These are phyloP conservation scores for Coffea eugenioides DNA, from an alignment of 257 asterid species.

Conservation along the genomic window DNA sequence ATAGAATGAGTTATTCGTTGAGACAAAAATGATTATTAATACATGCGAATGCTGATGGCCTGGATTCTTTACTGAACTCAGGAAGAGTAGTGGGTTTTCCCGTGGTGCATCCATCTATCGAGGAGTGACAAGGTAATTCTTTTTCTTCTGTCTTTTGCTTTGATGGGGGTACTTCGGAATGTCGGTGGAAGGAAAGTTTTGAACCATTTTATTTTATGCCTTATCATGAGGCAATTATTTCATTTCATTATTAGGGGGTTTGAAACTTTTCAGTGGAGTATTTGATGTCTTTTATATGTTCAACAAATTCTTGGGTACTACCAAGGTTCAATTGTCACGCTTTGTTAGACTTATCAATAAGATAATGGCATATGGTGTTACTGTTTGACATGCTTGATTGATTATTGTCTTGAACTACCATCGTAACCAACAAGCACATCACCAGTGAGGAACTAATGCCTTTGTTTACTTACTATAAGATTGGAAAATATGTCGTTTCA, in stretches of 20 bases:
- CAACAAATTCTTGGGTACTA: neutral
- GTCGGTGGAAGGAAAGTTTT: neutral
- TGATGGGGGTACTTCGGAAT: neutral
- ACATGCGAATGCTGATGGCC: constrained; percentile 8
- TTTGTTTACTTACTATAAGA: neutral
- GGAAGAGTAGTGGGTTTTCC: constrained; percentile 94
- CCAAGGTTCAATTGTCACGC: neutral
- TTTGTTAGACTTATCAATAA: too few relatives aligned
- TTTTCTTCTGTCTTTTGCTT: neutral
- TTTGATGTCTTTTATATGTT: neutral
- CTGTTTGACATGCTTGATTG: neutral
- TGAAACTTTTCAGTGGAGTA: neutral
- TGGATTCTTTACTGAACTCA: constrained; percentile 15
- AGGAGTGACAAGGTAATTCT: constrained; percentile 80
- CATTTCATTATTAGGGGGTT: neutral
- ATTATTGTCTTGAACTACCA: neutral
- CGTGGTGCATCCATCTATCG: constrained; percentile 91
- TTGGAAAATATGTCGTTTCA: neutral
- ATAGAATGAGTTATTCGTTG: neutral
- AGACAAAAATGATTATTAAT: neutral
- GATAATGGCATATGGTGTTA: neutral
- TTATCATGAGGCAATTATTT: neutral
- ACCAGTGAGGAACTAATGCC: neutral
- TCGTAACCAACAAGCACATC: neutral
- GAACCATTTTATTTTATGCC: neutral